phyloP scores from a whole-genome alignment of 2,329 filamentous ascomycete genomes.

The Sphaerulina musiva region DNA sequence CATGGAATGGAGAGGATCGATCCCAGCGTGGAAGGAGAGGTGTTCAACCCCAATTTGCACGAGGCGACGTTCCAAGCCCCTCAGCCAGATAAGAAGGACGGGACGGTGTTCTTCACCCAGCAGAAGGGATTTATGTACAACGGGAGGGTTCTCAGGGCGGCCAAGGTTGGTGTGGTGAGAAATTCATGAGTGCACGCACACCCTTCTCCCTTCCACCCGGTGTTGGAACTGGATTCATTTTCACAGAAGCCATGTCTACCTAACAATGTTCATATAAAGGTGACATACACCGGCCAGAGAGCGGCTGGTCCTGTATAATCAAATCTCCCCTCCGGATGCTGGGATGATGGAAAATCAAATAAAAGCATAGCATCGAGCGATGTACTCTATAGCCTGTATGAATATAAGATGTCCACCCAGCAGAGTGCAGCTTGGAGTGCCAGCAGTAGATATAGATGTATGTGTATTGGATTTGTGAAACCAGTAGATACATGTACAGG shows the following conservation, averaged over 20 bases:
- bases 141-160: constrained; percentile 78
- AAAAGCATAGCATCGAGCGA: background rate
- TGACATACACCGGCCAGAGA: background rate
- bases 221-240: no score
- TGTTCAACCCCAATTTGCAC: constrained; percentile 94
- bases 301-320: background rate
- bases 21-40: constrained; percentile 63
- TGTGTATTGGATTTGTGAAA: no score
- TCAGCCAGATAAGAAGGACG: constrained; percentile 79
- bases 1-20: constrained; percentile 89
- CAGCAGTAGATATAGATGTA: no score
- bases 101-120: constrained; percentile 84
- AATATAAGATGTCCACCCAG: background rate
- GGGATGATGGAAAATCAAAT: background rate
- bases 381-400: background rate
- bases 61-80: constrained; percentile 95
- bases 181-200: constrained; percentile 46
- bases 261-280: no score
- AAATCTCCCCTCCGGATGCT: background rate
- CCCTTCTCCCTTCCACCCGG: no score
- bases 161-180: constrained; percentile 95
- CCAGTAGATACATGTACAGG: no score
- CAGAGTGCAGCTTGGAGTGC: background rate
- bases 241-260: no score
- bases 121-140: constrained; percentile 95